Percentiles rank a stretch among this genome's conserved stretches.
Conservation (phyloP, 352 stramenopile genomes). For the Pythium scleroteichum region DNA sequence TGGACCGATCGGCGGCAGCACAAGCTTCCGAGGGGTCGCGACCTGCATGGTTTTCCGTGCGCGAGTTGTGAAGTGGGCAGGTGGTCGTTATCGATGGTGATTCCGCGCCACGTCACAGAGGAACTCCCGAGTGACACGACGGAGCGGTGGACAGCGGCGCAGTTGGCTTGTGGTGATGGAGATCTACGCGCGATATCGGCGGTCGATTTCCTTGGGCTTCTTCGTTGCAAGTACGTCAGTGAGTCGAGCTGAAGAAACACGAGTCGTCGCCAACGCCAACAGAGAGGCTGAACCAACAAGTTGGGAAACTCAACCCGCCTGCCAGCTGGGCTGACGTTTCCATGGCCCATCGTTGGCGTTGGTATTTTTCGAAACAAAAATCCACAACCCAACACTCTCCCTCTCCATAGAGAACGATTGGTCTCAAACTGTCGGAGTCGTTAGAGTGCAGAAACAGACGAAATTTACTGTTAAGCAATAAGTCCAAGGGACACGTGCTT, state of each 20-base stretch:
- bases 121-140: not conserved
- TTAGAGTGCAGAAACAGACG: too few species aligned
- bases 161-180: not conserved
- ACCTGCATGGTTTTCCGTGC: constrained; percentile 42
- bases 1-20: constrained; percentile 58
- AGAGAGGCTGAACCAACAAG: constrained; percentile 18
- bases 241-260: constrained; percentile 16
- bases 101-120: not conserved
- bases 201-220: not conserved
- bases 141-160: not conserved
- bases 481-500: not conserved
- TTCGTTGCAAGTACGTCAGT: constrained; percentile 28
- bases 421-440: not conserved
- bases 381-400: constrained; percentile 4
- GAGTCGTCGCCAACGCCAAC: constrained; percentile 13
- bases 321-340: constrained; percentile 30
- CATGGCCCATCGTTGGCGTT: constrained; percentile 19
- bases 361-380: constrained; percentile 26
- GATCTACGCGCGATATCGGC: constrained; percentile 1
- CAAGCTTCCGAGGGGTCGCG: constrained; percentile 37
- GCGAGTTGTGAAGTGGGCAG: not conserved
- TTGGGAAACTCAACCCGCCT: constrained; percentile 23
- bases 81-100: not conserved
- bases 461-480: too few species aligned
- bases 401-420: constrained; percentile 12